Evolutionary conservation across 768 basidiomycete species (phyloP).

Genomic region (Suillus alpinus): DNA sequence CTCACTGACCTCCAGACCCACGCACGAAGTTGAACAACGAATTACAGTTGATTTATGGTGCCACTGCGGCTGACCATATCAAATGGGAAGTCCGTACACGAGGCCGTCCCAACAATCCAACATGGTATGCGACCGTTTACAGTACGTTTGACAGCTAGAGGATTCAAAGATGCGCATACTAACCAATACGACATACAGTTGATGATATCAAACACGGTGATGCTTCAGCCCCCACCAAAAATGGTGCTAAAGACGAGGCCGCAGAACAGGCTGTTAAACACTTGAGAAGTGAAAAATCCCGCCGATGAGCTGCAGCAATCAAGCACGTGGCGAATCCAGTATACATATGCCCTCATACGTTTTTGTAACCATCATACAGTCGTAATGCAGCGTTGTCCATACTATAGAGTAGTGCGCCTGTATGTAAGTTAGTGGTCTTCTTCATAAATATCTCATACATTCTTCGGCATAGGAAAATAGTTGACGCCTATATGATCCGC

Average conservation of each 20-base stretch:
- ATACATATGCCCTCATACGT: too few relatives aligned
- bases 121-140: neutral
- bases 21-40: neutral
- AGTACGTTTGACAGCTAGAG: neutral
- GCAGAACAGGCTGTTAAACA: neutral
- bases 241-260: neutral
- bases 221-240: neutral
- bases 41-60: neutral
- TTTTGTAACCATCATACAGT: neutral
- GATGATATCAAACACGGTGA: neutral
- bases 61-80: neutral
- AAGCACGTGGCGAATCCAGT: too few relatives aligned
- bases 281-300: neutral
- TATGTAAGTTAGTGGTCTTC: neutral
- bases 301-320: too few relatives aligned
- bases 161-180: neutral
- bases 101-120: neutral
- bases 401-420: neutral
- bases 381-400: neutral
- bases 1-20: too few relatives aligned
- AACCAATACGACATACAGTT: neutral
- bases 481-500: too few relatives aligned
- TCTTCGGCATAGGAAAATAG: too few relatives aligned
- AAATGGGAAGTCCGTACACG: neutral
- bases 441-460: too few relatives aligned